Percentiles rank a stretch among this genome's conserved stretches.
Evolutionary conservation across 2,329 filamentous ascomycete genomes (phyloP).

Genomic region (Byssochlamys sp.): DNA sequence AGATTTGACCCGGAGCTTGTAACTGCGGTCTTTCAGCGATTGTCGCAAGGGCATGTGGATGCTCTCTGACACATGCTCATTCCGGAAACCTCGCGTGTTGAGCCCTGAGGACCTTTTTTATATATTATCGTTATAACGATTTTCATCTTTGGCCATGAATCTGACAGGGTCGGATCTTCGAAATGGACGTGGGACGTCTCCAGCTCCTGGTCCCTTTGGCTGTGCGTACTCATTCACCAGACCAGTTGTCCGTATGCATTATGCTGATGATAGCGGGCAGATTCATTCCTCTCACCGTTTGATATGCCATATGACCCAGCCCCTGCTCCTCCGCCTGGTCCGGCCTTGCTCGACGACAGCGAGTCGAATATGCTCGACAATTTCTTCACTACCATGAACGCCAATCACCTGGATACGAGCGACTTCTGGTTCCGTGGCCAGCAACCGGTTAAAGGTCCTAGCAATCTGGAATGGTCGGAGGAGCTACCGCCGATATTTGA

Average conservation of each 20-base stretch:
- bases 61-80: neutral
- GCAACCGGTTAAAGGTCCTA: slow-evolving; percentile 17
- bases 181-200: slow-evolving; percentile 40
- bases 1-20: neutral
- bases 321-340: slow-evolving; percentile 55
- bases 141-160: slow-evolving; percentile 19
- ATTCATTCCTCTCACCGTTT: slow-evolving; percentile 24
- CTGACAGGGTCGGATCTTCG: slow-evolving; percentile 21
- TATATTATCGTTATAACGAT: neutral
- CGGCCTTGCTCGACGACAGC: slow-evolving; percentile 53
- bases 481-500: slow-evolving; percentile 57
- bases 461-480: slow-evolving; percentile 29
- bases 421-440: slow-evolving; percentile 28
- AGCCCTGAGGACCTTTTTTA: neutral
- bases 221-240: slow-evolving; percentile 43
- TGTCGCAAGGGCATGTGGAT: neutral
- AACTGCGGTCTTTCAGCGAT: neutral
- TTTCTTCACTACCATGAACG: slow-evolving; percentile 35
- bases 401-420: slow-evolving; percentile 26
- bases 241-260: slow-evolving; percentile 1
- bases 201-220: slow-evolving; percentile 54
- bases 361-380: slow-evolving; percentile 47
- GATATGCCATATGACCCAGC: slow-evolving; percentile 38
- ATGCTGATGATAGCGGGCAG: slow-evolving; percentile 9
- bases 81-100: neutral